These are phyloP conservation scores for Tolypocladium ophioglossoides DNA, from an alignment of 2,329 filamentous ascomycete species.

Conservation along the genomic window DNA sequence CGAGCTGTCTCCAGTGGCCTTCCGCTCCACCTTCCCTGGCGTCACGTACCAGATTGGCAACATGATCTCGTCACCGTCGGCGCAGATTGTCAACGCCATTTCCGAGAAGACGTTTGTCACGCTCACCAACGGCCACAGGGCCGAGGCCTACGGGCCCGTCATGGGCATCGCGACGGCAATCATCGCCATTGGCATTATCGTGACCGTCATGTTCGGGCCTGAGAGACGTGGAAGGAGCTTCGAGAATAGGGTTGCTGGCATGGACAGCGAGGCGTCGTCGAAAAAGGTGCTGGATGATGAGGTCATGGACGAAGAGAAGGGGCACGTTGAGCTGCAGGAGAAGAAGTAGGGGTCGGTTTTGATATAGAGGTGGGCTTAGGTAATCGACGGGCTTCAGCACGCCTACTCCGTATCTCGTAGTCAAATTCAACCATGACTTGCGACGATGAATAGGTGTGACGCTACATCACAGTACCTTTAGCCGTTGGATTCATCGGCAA, in stretches of 20 bases:
- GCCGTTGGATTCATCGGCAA: neutral
- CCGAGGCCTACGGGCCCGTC: slow-evolving; percentile 61
- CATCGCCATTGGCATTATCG: slow-evolving; percentile 57
- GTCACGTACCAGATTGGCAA: slow-evolving; percentile 67
- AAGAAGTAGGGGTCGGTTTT: no score
- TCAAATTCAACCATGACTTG: neutral
- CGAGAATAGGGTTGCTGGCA: slow-evolving; percentile 41
- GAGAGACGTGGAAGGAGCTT: slow-evolving; percentile 65
- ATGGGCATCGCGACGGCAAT: slow-evolving; percentile 73
- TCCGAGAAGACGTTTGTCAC: slow-evolving; percentile 51
- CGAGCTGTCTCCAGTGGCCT: slow-evolving; percentile 60
- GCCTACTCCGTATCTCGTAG: no score
- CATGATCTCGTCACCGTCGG: slow-evolving; percentile 61
- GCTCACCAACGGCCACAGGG: slow-evolving; percentile 40
- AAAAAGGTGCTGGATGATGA: slow-evolving; percentile 17
- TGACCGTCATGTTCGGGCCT: slow-evolving; percentile 60
- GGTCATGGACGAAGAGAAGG: slow-evolving; percentile 18
- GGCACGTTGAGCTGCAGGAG: slow-evolving; percentile 6
- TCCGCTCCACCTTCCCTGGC: slow-evolving; percentile 60
- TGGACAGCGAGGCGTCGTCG: slow-evolving; percentile 12
- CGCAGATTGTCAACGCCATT: slow-evolving; percentile 69
- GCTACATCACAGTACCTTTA: neutral
- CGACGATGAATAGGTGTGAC: neutral
- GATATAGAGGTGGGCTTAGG: no score
- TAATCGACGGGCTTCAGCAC: neutral